Evolutionary conservation across 805 yeast species (phyloP).

Genomic region (Myxozyma geophila): DNA sequence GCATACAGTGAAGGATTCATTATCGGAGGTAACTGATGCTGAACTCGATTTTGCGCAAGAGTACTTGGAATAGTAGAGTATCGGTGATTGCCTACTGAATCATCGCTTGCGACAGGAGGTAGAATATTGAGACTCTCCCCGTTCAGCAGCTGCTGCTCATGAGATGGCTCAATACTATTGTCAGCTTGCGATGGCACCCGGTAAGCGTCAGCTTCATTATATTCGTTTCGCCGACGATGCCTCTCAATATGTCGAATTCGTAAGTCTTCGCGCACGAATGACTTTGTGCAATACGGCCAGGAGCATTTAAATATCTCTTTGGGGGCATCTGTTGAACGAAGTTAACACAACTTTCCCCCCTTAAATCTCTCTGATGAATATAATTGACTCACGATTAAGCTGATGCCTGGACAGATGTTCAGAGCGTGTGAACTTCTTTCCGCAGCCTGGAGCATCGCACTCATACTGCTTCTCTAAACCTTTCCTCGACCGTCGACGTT

Average conservation of each 20-base stretch:
- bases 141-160: neutral
- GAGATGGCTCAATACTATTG: neutral
- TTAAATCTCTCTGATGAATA: neutral
- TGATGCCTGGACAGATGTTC: conserved; percentile 41
- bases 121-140: neutral
- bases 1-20: neutral
- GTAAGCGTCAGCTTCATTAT: neutral
- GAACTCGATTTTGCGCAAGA: neutral
- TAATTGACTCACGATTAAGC: conserved; percentile 36
- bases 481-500: conserved; percentile 38
- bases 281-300: conserved; percentile 44
- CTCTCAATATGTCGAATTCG: conserved; percentile 44
- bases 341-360: neutral
- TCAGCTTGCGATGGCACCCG: neutral
- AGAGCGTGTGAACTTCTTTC: conserved; percentile 39
- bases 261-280: conserved; percentile 47
- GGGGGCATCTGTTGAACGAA: conserved; percentile 38
- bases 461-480: conserved; percentile 41
- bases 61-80: neutral
- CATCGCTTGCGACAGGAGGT: neutral
- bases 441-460: conserved; percentile 41
- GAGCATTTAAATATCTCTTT: conserved; percentile 44
- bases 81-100: neutral
- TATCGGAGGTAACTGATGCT: neutral
- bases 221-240: conserved; percentile 37